Conservation (phyloP, 169 alveolate species). For the Plasmodium vivax region DNA sequence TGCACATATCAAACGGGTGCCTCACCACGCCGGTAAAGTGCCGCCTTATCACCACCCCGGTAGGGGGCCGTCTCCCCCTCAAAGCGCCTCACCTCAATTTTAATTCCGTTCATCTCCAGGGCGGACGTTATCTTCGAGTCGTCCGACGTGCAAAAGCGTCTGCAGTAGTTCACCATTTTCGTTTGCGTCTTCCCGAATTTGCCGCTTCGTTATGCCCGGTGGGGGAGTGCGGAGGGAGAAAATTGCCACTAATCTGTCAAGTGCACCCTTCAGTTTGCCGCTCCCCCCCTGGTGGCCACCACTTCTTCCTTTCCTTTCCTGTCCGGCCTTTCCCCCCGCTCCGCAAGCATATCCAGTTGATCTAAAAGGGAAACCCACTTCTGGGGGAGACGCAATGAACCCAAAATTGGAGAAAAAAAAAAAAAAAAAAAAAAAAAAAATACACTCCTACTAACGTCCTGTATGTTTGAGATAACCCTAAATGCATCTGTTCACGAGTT, state of each 20-base stretch:
- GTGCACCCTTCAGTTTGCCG: background rate
- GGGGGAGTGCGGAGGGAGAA: background rate
- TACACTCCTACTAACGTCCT: background rate
- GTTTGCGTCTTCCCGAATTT: background rate
- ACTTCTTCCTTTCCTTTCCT: background rate
- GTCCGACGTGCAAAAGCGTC: conserved; percentile 31
- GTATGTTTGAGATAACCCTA: background rate
- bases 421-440: too few relatives aligned
- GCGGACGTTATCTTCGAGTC: conserved; percentile 8
- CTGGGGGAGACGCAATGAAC: too few relatives aligned
- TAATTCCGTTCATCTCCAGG: conserved; percentile 28
- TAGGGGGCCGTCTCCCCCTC: too few relatives aligned
- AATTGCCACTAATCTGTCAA: background rate
- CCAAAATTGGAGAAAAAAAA: too few relatives aligned
- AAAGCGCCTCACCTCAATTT: conserved; percentile 13
- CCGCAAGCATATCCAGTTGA: too few relatives aligned
- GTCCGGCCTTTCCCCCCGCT: background rate
- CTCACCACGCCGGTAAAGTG: too few relatives aligned
- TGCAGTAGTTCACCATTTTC: background rate
- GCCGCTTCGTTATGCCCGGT: background rate
- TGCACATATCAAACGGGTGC: too few relatives aligned
- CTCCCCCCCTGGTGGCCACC: background rate
- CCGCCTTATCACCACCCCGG: too few relatives aligned
- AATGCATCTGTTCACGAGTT: too few relatives aligned
- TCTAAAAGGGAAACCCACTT: background rate